Conservation (phyloP, 306 rosid genomes). For the Cucurbita pepo region DNA sequence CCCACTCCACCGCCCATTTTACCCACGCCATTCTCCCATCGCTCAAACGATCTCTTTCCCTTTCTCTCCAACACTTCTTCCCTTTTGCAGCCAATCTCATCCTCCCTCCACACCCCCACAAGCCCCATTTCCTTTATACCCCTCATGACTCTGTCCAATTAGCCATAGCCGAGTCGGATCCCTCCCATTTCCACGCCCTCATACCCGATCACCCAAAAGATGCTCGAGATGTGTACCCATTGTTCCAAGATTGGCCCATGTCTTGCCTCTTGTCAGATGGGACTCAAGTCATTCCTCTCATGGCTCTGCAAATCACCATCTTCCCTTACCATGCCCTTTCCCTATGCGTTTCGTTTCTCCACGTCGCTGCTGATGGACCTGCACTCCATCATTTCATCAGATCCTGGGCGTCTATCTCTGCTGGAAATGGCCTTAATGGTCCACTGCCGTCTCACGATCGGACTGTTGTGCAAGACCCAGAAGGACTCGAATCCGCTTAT, state of each 20-base stretch:
- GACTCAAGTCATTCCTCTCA: conserved; percentile 5
- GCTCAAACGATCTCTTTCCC: conserved; percentile 20
- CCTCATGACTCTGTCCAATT: conserved; percentile 4
- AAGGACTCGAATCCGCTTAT: not conserved
- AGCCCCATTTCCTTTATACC: conserved; percentile 13
- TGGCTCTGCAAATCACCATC: conserved; percentile 13
- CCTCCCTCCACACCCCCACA: conserved; percentile 15
- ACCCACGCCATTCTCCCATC: conserved; percentile 7
- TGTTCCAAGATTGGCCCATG: conserved; percentile 4
- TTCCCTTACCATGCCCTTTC: conserved; percentile 9
- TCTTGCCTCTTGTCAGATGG: not conserved
- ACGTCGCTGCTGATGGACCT: conserved; percentile 18
- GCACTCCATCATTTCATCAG: conserved; percentile 17
- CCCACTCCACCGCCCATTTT: conserved; percentile 13
- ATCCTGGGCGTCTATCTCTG: conserved; percentile 14
- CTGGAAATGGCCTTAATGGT: not conserved
- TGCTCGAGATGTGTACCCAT: not conserved
- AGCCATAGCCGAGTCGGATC: conserved; percentile 5
- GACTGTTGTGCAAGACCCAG: not conserved
- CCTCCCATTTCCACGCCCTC: not conserved
- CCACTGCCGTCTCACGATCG: not conserved
- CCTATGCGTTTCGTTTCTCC: conserved; percentile 1
- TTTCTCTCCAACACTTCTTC: conserved; percentile 19
- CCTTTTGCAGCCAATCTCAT: conserved; percentile 11
- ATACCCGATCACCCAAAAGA: not conserved